Conservation (phyloP, 768 basidiomycete species). For the Hericium coralloides region DNA sequence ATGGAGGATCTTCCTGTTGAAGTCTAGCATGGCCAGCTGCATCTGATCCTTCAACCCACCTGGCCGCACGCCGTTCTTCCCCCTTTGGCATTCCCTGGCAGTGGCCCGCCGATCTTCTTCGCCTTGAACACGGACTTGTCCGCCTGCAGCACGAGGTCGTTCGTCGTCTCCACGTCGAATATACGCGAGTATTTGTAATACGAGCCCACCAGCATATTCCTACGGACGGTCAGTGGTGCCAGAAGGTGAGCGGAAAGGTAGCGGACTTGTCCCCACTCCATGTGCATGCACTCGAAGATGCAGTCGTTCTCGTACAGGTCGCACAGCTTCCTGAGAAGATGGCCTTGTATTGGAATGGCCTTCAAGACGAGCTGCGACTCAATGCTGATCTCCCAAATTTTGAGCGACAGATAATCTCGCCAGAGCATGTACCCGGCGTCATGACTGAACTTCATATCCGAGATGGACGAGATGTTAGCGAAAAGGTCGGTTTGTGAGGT, state of each 20-base stretch:
- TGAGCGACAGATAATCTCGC: conserved; percentile 93
- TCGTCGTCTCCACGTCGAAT: conserved; percentile 81
- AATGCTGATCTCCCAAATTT: conserved; percentile 99
- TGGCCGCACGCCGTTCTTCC: conserved; percentile 71
- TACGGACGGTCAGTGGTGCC: conserved; percentile 23
- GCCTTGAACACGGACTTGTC: conserved; percentile 99
- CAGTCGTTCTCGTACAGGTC: conserved; percentile 99
- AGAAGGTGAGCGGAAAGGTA: conserved; percentile 23
- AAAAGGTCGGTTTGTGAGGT: conserved; percentile 94
- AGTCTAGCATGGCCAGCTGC: conserved; percentile 80
- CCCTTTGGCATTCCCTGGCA: conserved; percentile 57
- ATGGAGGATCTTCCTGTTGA: conserved; percentile 96
- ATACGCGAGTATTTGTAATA: conserved; percentile 99
- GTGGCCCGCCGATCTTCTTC: conserved; percentile 91
- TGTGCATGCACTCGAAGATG: conserved; percentile 94
- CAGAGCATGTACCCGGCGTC: conserved; percentile 96
- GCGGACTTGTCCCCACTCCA: conserved; percentile 94
- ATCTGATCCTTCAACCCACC: conserved; percentile 73
- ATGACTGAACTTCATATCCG: conserved; percentile 97
- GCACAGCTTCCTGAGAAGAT: conserved; percentile 93
- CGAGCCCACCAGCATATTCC: conserved; percentile 96
- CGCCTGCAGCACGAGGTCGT: conserved; percentile 91
- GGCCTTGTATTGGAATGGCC: conserved; percentile 98
- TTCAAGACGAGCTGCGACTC: conserved; percentile 90
- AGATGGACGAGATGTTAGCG: conserved; percentile 99